Percentiles rank a stretch among this genome's conserved stretches.
Conservation (phyloP, 306 rosid genomes). For the Parietaria judaica region DNA sequence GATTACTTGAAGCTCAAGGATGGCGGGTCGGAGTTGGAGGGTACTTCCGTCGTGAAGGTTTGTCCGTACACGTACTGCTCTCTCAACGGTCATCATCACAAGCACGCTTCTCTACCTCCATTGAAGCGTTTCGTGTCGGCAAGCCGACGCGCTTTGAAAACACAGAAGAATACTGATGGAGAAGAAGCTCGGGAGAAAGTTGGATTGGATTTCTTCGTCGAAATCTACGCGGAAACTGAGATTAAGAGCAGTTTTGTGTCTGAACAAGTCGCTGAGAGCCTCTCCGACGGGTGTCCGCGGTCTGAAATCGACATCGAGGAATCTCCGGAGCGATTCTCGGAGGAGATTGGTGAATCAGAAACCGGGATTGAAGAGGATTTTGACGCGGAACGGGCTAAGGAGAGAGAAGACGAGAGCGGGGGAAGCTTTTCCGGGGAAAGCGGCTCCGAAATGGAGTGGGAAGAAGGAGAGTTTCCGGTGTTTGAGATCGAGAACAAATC, state of each 20-base stretch:
- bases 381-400: constrained; percentile 16
- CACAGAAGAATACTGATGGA: constrained; percentile 35
- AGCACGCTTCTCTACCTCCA: constrained; percentile 53
- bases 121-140: constrained; percentile 73
- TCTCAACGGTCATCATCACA: constrained; percentile 82
- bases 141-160: constrained; percentile 57
- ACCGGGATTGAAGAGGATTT: constrained; percentile 13
- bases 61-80: constrained; percentile 88
- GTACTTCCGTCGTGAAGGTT: constrained; percentile 66
- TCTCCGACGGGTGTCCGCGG: constrained; percentile 19
- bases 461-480: constrained; percentile 27
- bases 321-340: constrained; percentile 9
- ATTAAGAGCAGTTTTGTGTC: constrained; percentile 12
- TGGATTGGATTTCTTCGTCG: constrained; percentile 43
- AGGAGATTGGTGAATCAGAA: constrained; percentile 15
- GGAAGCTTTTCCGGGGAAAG: constrained; percentile 32
- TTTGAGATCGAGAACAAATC: constrained; percentile 27
- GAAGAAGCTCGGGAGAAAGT: constrained; percentile 18
- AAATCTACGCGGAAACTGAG: constrained; percentile 40
- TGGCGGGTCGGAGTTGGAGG: constrained; percentile 77
- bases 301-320: constrained; percentile 32
- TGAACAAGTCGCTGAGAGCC: constrained; percentile 17
- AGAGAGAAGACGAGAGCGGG: constrained; percentile 33
- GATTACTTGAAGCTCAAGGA: constrained; percentile 46
- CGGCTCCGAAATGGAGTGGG: constrained; percentile 49